Percentiles rank a stretch among this genome's conserved stretches.
Conservation (phyloP, 257 asterid genomes). For the Leonotis leonurus region DNA sequence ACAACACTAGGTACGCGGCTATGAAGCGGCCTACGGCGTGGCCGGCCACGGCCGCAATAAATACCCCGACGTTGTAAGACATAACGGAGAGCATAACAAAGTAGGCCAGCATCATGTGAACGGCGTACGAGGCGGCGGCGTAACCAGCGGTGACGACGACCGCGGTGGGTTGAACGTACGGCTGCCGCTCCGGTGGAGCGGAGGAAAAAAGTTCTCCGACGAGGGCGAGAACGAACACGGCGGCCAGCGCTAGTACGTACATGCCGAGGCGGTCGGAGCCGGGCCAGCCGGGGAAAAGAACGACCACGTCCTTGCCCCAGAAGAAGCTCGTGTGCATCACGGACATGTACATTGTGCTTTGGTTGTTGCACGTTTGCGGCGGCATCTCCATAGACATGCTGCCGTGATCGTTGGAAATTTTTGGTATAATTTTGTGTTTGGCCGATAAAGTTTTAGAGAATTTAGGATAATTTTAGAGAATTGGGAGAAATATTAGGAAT, state of each 20-base stretch:
- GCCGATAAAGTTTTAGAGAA: neutral
- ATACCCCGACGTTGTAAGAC: conserved; percentile 63
- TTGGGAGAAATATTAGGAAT: neutral
- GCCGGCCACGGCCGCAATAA: conserved; percentile 51
- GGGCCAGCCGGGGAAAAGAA: conserved; percentile 6
- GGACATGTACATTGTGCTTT: conserved; percentile 1
- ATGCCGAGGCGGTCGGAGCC: conserved; percentile 12
- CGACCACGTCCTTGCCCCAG: neutral
- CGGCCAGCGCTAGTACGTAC: conserved; percentile 47
- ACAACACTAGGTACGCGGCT: conserved; percentile 26
- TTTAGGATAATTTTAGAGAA: neutral
- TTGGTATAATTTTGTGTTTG: neutral
- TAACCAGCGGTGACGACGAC: conserved; percentile 18
- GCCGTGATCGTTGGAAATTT: neutral
- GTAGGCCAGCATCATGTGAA: conserved; percentile 61
- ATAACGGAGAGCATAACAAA: conserved; percentile 69
- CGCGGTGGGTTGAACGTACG: conserved; percentile 4
- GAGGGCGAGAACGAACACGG: conserved; percentile 41
- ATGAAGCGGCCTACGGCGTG: conserved; percentile 38
- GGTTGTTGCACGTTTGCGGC: neutral
- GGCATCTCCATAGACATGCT: neutral
- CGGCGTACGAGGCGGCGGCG: conserved; percentile 29
- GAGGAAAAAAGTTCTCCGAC: conserved; percentile 36
- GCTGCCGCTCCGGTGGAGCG: conserved; percentile 13
- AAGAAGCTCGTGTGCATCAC: conserved; percentile 5